phyloP scores from a whole-genome alignment of 129 eudicot species.

The carrot (Daucus carota) region DH1_v3.0 NC_030382.2:49449501-49450000 shows the following conservation, averaged over 20 bases:
- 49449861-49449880: not conserved
- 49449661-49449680: no score
- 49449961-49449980: not conserved
- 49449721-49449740: constrained; percentile 36
- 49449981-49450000: not conserved
- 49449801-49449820: not conserved
- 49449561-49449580: not conserved
- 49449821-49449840: not conserved
- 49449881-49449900: not conserved
- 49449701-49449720: constrained; percentile 22
- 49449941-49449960: not conserved
- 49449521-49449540: not conserved
- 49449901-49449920: not conserved
- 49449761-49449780: constrained; percentile 26
- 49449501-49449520: not conserved
- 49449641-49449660: not conserved
- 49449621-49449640: not conserved
- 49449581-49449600: not conserved
- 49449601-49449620: not conserved
- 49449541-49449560: not conserved
- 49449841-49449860: not conserved
- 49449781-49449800: constrained; percentile 20
- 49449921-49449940: not conserved
- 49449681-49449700: constrained; percentile 39
- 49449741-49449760: constrained; percentile 32